Conservation (phyloP, 345 rosid genomes). For the Noccaea caerulescens region DNA sequence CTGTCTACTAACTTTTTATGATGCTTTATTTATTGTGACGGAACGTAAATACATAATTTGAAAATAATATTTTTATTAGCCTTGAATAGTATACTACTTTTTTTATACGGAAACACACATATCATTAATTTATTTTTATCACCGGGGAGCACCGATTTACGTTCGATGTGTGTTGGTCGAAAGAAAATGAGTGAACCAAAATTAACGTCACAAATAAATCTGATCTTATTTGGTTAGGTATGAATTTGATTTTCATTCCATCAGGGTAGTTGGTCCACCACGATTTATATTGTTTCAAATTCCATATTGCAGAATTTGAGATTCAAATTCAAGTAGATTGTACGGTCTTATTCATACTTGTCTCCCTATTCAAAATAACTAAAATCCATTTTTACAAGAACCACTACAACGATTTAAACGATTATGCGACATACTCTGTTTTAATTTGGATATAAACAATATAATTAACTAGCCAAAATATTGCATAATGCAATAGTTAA, state of each 20-base stretch:
- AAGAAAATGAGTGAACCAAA: conserved; percentile 35
- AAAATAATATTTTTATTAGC: neutral
- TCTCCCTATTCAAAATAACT: conserved; percentile 7
- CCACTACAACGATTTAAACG: neutral
- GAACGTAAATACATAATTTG: conserved; percentile 20
- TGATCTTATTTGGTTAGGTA: conserved; percentile 27
- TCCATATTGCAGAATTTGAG: neutral
- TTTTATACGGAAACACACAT: conserved; percentile 1
- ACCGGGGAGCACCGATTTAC: conserved; percentile 10
- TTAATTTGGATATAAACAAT: neutral
- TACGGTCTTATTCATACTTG: neutral
- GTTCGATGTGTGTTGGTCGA: conserved; percentile 22
- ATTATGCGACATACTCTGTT: neutral
- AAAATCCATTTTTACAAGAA: conserved; percentile 2
- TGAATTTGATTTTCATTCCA: conserved; percentile 4
- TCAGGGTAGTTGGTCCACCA: conserved; percentile 37
- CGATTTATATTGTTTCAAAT: conserved; percentile 19
- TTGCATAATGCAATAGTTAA: neutral
- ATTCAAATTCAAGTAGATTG: conserved; percentile 15
- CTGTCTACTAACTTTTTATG: conserved; percentile 40
- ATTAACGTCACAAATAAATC: conserved; percentile 20
- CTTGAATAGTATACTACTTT: neutral
- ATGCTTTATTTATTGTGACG: conserved; percentile 32
- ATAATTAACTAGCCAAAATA: neutral
- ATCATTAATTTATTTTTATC: neutral